phyloP scores from a whole-genome alignment of 116 monocot species.

The Papilionanthe hybrid region DNA sequence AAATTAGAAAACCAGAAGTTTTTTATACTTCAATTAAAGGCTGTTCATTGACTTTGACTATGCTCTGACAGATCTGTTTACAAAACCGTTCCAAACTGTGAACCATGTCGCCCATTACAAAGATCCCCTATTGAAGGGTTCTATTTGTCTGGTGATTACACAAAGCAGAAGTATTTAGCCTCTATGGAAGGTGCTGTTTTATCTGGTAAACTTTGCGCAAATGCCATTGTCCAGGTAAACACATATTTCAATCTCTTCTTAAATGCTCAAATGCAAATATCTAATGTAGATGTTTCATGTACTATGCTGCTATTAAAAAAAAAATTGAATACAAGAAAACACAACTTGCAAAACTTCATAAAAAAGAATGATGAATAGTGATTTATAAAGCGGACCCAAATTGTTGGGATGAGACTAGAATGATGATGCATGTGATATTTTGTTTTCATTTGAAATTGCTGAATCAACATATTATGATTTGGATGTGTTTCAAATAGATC shows the following conservation, averaged over 20 bases:
- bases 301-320: not conserved
- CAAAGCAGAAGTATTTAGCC: conserved; percentile 97
- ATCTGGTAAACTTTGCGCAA: conserved; percentile 92
- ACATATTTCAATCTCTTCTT: not conserved
- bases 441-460: not conserved
- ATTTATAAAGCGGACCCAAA: too few species aligned
- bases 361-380: too few species aligned
- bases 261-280: not conserved
- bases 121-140: conserved; percentile 92
- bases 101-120: conserved; percentile 89
- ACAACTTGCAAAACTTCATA: too few species aligned
- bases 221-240: conserved; percentile 77
- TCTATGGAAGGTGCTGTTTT: conserved; percentile 98
- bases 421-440: not conserved
- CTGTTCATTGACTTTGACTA: not conserved
- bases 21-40: not conserved
- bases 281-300: not conserved
- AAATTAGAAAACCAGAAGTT: not conserved
- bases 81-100: conserved; percentile 90
- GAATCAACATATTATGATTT: not conserved
- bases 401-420: too few species aligned
- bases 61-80: conserved; percentile 75
- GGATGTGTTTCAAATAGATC: not conserved
- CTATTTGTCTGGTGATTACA: conserved; percentile 91
- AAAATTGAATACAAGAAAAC: not conserved